phyloP scores from a whole-genome alignment of 2,329 filamentous ascomycete genomes.

The Talaromyces verruculosus region DNA sequence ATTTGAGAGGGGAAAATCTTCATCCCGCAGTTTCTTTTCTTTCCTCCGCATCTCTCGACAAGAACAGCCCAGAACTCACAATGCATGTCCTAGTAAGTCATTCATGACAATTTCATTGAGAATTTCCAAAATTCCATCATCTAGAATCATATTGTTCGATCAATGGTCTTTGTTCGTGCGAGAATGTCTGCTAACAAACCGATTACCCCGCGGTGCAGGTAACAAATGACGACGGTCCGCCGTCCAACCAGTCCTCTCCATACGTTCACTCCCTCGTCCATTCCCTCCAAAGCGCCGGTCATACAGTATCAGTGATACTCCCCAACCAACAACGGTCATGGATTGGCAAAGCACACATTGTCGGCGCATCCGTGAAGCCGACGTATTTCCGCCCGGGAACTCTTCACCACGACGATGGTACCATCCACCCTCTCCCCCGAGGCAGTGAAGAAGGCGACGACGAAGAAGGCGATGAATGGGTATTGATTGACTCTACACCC shows the following conservation, averaged over 20 bases:
- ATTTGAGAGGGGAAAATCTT: slow-evolving; percentile 7
- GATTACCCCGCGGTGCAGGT: slow-evolving; percentile 34
- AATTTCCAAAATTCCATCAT: background rate
- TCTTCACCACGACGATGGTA: slow-evolving; percentile 64
- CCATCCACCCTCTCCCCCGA: slow-evolving; percentile 61
- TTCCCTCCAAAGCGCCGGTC: slow-evolving; percentile 70
- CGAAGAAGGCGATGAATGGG: slow-evolving; percentile 69
- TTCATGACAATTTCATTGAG: background rate
- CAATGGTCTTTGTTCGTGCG: background rate
- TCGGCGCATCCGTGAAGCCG: slow-evolving; percentile 82
- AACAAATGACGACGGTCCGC: slow-evolving; percentile 76
- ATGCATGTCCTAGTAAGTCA: slow-evolving; percentile 55
- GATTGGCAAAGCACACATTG: slow-evolving; percentile 98
- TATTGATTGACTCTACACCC: slow-evolving; percentile 77
- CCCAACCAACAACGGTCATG: slow-evolving; percentile 91
- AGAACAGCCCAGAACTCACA: slow-evolving; percentile 2
- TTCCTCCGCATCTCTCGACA: background rate
- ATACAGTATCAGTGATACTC: slow-evolving; percentile 86
- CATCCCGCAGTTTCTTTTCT: slow-evolving; percentile 12
- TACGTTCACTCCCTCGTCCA: slow-evolving; percentile 75
- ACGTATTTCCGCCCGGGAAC: slow-evolving; percentile 74
- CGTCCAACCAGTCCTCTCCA: slow-evolving; percentile 73
- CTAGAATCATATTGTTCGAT: background rate
- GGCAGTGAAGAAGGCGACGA: slow-evolving; percentile 59
- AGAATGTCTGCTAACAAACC: background rate